These are phyloP conservation scores for Ambrosiella beaveri DNA, from an alignment of 2,329 filamentous ascomycete species.

Conservation along the genomic window DNA sequence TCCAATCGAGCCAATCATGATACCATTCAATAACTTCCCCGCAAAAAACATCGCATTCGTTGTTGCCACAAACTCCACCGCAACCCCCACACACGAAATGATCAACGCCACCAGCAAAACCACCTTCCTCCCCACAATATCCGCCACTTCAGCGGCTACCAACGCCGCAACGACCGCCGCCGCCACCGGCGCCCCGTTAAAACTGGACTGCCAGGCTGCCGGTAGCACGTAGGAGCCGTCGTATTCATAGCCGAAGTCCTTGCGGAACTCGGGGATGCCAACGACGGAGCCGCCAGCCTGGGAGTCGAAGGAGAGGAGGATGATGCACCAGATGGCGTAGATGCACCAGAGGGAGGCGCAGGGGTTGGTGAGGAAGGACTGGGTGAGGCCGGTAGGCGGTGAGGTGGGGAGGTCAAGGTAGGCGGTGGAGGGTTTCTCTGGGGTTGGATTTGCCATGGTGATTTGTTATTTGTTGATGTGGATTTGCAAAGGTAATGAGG, in stretches of 20 bases:
- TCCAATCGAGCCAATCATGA: conserved; percentile 19
- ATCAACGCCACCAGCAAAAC: conserved; percentile 21
- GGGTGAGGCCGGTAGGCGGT: conserved; percentile 1
- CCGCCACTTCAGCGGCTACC: conserved; percentile 20
- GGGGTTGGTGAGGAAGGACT: conserved; percentile 17
- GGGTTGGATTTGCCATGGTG: no score
- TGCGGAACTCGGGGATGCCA: conserved; percentile 26
- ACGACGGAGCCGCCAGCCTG: conserved; percentile 24
- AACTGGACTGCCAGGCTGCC: conserved; percentile 29
- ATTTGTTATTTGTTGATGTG: no score
- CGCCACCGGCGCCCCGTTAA: conserved; percentile 26
- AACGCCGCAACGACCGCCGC: conserved; percentile 19
- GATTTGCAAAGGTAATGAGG: no score
- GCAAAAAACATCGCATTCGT: conserved; percentile 24
- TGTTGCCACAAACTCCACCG: conserved; percentile 25
- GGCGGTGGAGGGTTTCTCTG: no score
- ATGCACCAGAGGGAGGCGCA: conserved; percentile 20
- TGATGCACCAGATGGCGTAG: conserved; percentile 23
- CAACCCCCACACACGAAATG: conserved; percentile 23
- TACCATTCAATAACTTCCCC: conserved; percentile 27
- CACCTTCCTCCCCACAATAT: conserved; percentile 20
- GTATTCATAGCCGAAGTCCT: conserved; percentile 20
- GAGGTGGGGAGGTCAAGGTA: no score
- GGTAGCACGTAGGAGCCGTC: conserved; percentile 16
- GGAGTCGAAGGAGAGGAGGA: conserved; percentile 25